Evolutionary conservation across 768 basidiomycete genomes (phyloP).

Genomic region (Mycena latifolia): DNA sequence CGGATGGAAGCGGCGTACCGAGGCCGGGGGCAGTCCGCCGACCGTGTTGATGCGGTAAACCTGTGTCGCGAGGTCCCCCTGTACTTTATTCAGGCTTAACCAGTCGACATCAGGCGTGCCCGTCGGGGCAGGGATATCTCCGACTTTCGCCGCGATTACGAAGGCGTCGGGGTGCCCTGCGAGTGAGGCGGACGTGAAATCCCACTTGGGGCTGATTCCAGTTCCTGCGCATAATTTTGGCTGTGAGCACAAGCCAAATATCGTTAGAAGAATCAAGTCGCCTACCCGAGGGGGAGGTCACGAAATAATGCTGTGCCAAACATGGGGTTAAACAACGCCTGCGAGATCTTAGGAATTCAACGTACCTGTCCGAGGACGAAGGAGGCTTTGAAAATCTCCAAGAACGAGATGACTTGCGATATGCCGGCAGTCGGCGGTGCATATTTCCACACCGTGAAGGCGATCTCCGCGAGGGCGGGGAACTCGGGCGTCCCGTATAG

Average conservation of each 20-base stretch:
- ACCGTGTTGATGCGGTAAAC: constrained; percentile 67
- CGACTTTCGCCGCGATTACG: constrained; percentile 59
- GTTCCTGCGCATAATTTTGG: constrained; percentile 48
- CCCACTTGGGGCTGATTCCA: constrained; percentile 65
- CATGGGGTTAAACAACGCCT: constrained; percentile 25
- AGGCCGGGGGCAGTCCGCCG: constrained; percentile 66
- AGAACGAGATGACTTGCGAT: background rate
- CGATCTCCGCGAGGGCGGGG: constrained; percentile 44
- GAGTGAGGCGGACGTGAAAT: constrained; percentile 60
- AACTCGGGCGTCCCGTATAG: constrained; percentile 48
- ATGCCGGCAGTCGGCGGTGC: constrained; percentile 32
- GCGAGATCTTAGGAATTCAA: too few relatives aligned
- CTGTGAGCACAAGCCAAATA: background rate
- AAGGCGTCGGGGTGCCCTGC: constrained; percentile 59
- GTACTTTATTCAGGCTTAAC: constrained; percentile 60
- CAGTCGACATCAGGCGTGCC: constrained; percentile 64
- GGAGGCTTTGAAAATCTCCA: constrained; percentile 13
- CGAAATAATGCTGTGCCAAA: constrained; percentile 65
- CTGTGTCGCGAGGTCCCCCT: constrained; percentile 61
- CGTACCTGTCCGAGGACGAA: constrained; percentile 29
- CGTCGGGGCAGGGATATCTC: constrained; percentile 55
- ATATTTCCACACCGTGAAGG: constrained; percentile 41
- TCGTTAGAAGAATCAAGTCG: too few relatives aligned
- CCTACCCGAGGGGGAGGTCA: constrained; percentile 37
- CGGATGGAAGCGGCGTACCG: constrained; percentile 38